Evolutionary conservation across 2,329 filamentous ascomycete genomes (phyloP).

Genomic region (Chaetomium globosum): DNA sequence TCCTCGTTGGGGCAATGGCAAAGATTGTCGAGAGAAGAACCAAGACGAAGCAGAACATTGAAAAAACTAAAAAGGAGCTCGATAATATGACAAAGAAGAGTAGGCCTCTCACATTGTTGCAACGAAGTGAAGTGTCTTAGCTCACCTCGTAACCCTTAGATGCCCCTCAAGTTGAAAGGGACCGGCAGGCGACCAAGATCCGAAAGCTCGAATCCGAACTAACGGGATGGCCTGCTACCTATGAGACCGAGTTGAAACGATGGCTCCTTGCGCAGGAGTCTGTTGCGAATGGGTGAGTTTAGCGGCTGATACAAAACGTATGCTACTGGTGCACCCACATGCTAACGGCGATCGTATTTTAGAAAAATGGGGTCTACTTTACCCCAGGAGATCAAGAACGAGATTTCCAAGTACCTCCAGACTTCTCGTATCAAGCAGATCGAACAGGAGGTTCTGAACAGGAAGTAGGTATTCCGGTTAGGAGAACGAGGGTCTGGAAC

Average conservation of each 20-base stretch:
- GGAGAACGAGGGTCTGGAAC: neutral
- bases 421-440: neutral
- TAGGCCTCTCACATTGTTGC: neutral
- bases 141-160: neutral
- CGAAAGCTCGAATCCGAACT: neutral
- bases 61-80: neutral
- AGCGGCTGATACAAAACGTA: neutral
- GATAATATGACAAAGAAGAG: neutral
- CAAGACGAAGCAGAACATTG: neutral
- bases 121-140: neutral
- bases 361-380: neutral
- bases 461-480: neutral
- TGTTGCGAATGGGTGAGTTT: neutral
- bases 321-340: neutral
- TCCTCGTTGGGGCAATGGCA: neutral
- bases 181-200: neutral
- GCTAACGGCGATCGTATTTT: neutral
- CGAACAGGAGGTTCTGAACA: neutral
- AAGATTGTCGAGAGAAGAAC: neutral
- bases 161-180: neutral
- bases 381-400: slow-evolving; percentile 7
- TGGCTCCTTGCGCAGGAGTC: neutral
- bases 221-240: neutral
- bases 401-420: slow-evolving; percentile 9
- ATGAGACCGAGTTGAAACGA: slow-evolving; percentile 1